Evolutionary conservation across 805 yeast genomes (phyloP).

Genomic region (Metschnikowia borealis): DNA sequence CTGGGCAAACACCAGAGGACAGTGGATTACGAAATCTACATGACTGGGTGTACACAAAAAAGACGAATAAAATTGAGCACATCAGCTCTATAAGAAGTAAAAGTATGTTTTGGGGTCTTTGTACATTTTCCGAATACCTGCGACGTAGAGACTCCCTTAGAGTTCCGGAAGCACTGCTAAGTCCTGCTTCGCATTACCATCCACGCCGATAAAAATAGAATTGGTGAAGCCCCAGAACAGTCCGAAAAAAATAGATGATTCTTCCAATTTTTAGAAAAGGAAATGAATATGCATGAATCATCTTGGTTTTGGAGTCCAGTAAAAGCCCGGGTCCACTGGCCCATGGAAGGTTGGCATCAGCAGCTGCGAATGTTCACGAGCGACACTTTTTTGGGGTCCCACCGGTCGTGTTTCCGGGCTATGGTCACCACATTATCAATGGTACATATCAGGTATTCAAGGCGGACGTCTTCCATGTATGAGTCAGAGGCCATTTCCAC

Average conservation of each 20-base stretch:
- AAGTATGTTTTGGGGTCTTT: background rate
- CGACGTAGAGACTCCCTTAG: background rate
- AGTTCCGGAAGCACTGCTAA: background rate
- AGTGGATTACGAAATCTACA: too few species aligned
- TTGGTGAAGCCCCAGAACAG: too few species aligned
- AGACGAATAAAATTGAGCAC: background rate
- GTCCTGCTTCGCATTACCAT: background rate
- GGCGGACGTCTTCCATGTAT: conserved; percentile 19
- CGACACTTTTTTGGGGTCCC: conserved; percentile 13
- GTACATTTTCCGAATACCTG: background rate
- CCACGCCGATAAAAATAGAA: too few species aligned
- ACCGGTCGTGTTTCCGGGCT: conserved; percentile 16
- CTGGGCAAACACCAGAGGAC: too few species aligned
- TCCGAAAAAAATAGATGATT: background rate
- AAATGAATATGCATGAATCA: background rate
- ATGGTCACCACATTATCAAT: conserved; percentile 26
- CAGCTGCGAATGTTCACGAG: conserved; percentile 1
- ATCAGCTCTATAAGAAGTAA: background rate
- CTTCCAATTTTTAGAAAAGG: background rate
- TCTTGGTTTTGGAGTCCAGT: background rate
- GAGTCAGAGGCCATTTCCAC: conserved; percentile 9
- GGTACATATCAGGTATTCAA: conserved; percentile 18
- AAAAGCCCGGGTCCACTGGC: too few species aligned
- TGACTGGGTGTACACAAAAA: too few species aligned
- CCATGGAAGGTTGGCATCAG: background rate